Base-by-base conservation (phyloP, 768 basidiomycete genomes). In the Roridomyces roridus region DNA sequence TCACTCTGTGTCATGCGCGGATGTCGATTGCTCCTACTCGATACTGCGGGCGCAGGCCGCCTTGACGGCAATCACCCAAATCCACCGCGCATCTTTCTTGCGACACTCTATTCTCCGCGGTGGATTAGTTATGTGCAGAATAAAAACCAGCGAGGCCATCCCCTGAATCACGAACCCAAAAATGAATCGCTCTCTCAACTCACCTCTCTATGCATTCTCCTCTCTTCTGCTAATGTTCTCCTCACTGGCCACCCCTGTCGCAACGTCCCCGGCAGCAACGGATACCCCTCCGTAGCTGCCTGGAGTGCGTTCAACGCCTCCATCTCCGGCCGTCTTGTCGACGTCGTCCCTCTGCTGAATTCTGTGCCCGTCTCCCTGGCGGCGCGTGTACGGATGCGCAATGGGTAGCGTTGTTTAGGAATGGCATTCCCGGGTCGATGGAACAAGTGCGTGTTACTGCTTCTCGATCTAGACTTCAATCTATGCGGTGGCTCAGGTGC, bases 341-440 rank as follows among this genome's bases (percentile, higher is more conserved):
- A 26, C 23, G 48, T 49, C 14, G 48, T 49, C 48, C 48, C 2
- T 49, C 35, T 21, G 31, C 20, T 11, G n/a, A 49, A 37, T 49
- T 37, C 28, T 49, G 48, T 24, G 35, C 21, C 15, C 23, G 35
- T 34, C 48, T 40, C 39, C 39, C 39, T 3, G 39, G 18, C 18
- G 39, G 39, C 39, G 5, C n/a, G 20, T 53, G 51, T 25, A 53
- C 51, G n/a, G 51, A 53, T n/a, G 53, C 28, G 23, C 26, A 55
- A 26, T 55, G 53, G 53, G 18, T 44, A 17, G 45, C 44, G 5
- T 9, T 26, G 8, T 55, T 47, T 39, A 28, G 53, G 23, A 12
- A 20, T 17, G 34, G 18, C 2, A 55, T 55, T 24, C 44, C 53
- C 9, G 53, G 53, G 17, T 31, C 44, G 4, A 46, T 55, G 53